A percentile compares a stretch with the other conserved stretches of the same genome.
Conservation (phyloP, 257 asterid species). For the Solanum infundibuliforme region DNA sequence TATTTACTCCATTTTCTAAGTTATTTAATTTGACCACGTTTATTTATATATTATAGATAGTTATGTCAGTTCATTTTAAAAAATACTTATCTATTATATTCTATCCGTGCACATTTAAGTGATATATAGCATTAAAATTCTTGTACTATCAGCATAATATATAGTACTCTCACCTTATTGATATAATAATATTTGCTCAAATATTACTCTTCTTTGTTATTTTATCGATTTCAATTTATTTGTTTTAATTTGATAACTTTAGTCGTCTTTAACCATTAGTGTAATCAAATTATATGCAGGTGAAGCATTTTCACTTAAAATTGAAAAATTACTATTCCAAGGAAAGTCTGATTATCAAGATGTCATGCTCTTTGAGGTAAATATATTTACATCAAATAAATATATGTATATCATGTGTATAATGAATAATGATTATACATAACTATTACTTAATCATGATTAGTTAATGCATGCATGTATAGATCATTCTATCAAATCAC, state of each 20-base stretch:
- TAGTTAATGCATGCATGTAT: neutral
- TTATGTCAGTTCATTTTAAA: neutral
- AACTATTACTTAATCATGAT: too few relatives aligned
- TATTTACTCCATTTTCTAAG: neutral
- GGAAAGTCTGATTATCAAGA: conserved; percentile 14
- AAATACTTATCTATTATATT: too few relatives aligned
- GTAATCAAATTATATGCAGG: neutral
- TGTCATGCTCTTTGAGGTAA: conserved; percentile 15
- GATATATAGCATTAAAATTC: neutral
- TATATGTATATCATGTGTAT: neutral
- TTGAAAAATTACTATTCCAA: conserved; percentile 5
- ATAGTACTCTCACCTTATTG: neutral
- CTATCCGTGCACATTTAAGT: neutral
- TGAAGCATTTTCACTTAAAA: conserved; percentile 11
- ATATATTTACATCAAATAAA: neutral
- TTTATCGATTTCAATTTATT: too few relatives aligned
- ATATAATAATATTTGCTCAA: neutral
- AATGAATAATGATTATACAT: too few relatives aligned
- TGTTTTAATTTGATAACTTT: neutral
- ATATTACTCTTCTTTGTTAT: neutral
- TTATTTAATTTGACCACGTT: neutral
- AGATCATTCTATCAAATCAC: neutral
- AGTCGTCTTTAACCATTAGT: neutral
- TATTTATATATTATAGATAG: neutral
- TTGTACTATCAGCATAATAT: neutral